Evolutionary conservation across 2,329 filamentous ascomycete genomes (phyloP), one percentile per base, ranked within the genome.

Genomic region (Apiospora saccharicola): DNA sequence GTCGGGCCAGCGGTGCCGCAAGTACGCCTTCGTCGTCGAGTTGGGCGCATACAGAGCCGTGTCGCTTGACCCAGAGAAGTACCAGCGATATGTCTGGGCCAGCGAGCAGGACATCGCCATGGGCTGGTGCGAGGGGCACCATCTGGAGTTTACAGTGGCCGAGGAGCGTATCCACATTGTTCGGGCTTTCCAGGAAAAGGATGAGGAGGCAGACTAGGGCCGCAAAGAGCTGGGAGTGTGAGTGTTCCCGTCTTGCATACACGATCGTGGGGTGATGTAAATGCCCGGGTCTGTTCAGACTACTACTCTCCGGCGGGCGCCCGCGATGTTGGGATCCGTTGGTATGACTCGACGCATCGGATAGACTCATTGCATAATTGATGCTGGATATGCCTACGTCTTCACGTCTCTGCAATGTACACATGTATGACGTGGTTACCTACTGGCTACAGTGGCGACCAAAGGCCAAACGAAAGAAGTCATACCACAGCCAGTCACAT

Each of bases 21-120:
- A 68, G 64, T 68, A 68, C 64, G 64, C 24, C 24, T 68, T 68
- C 43, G 37, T 46, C 16, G 64, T 43, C 37, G 41, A 68, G 41
- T 8, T 16, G 13, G 64, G 37, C 41, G 37, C 6, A 1, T 26
- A 41, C 37, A 8, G 26, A 41, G 41, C 37, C 14, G 30, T 61
- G 53, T 30, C n/a, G 43, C 41, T 68, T 1, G n/a, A 68, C n/a
- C 64, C 12, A 3, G n/a, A 46, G 26, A 46, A 26, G 64, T 26
- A 68, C 64, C 13, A 8, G 16, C n/a, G 37, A 24, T 46, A 13
- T n/a, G 64, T 68, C 22, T 68, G 43, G 64, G 41, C 64, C 41
- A 68, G n/a, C 41, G 41, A 68, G 41, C 37, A 7, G 64, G 41
- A 68, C n/a, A 30, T 61, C n/a, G 64, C n/a, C n/a, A 44, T 26